phyloP scores from a whole-genome alignment of 192 early-diverging fungal genomes.

The Spinellus fusiger region DNA sequence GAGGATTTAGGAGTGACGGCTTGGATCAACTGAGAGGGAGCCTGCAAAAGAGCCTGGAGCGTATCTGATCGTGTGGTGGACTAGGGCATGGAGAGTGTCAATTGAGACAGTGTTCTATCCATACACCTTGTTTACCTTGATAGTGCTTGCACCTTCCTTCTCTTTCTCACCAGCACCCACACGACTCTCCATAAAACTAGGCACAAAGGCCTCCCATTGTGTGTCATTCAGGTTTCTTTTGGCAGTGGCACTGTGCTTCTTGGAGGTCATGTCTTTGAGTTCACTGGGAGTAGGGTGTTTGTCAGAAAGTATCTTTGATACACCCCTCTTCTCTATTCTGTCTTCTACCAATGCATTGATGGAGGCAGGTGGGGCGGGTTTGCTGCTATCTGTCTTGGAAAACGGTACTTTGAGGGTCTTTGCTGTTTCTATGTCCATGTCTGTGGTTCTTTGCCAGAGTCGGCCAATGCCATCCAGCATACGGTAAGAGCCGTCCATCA shows the following conservation, averaged over 20 bases:
- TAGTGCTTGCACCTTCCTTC: not conserved
- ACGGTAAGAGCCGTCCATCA: slow-evolving; percentile 41
- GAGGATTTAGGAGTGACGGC: slow-evolving; percentile 5
- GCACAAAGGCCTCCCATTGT: slow-evolving; percentile 3
- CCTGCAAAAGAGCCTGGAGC: slow-evolving; percentile 15
- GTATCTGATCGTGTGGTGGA: slow-evolving; percentile 5
- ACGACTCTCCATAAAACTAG: slow-evolving; percentile 17
- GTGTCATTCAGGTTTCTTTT: not conserved
- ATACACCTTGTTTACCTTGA: no score
- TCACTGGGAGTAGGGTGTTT: not conserved
- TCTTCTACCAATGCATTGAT: no score
- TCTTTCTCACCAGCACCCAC: not conserved
- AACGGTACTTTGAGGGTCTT: no score
- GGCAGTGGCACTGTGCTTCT: not conserved
- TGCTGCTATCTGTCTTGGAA: no score
- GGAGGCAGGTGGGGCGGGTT: no score
- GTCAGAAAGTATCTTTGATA: no score
- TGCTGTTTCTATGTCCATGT: no score
- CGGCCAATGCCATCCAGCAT: slow-evolving; percentile 41
- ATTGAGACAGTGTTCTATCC: no score
- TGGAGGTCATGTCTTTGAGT: slow-evolving; percentile 12
- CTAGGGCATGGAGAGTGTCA: not conserved
- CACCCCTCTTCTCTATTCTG: no score
- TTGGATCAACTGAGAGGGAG: slow-evolving; percentile 14
- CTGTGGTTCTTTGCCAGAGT: slow-evolving; percentile 23